phyloP scores from a whole-genome alignment of 768 basidiomycete species.

The Tulasnella sp. region DNA sequence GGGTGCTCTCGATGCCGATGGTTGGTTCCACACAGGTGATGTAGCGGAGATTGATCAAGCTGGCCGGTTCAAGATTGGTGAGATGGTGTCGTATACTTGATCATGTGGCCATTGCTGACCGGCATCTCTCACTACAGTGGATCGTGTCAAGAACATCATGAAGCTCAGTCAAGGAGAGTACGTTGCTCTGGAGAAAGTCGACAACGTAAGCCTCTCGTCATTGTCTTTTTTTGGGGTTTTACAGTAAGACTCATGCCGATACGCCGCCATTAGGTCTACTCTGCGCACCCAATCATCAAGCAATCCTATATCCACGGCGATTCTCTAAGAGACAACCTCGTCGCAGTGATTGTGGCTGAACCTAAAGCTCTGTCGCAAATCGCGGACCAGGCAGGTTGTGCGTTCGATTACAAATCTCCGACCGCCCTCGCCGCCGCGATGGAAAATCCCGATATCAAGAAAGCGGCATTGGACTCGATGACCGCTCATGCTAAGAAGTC shows the following conservation, averaged over 20 bases:
- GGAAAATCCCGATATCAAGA: slow-evolving; percentile 47
- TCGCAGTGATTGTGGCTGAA: slow-evolving; percentile 78
- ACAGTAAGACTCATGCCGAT: too few relatives aligned
- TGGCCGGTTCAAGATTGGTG: slow-evolving; percentile 83
- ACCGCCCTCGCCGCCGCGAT: slow-evolving; percentile 41
- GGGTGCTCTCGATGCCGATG: slow-evolving; percentile 70
- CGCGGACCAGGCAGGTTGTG: slow-evolving; percentile 37
- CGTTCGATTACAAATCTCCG: slow-evolving; percentile 36
- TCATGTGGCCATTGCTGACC: background rate
- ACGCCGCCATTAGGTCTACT: slow-evolving; percentile 34
- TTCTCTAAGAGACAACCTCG: slow-evolving; percentile 69
- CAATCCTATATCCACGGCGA: slow-evolving; percentile 89
- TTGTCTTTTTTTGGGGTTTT: background rate
- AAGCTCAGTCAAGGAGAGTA: too few relatives aligned
- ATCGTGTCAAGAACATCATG: too few relatives aligned
- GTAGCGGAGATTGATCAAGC: slow-evolving; percentile 67
- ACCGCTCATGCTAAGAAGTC: slow-evolving; percentile 46
- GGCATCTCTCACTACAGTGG: slow-evolving; percentile 72
- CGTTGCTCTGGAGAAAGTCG: slow-evolving; percentile 92
- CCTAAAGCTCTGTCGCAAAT: slow-evolving; percentile 57
- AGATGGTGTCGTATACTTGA: slow-evolving; percentile 89
- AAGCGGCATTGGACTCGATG: slow-evolving; percentile 45
- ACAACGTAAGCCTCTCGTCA: slow-evolving; percentile 34
- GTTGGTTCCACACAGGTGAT: slow-evolving; percentile 89
- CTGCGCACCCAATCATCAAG: slow-evolving; percentile 52